A percentile compares a stretch with the other conserved stretches of the same genome.
Evolutionary conservation across 257 asterid genomes (phyloP).

Genomic region (Avicennia marina): DNA sequence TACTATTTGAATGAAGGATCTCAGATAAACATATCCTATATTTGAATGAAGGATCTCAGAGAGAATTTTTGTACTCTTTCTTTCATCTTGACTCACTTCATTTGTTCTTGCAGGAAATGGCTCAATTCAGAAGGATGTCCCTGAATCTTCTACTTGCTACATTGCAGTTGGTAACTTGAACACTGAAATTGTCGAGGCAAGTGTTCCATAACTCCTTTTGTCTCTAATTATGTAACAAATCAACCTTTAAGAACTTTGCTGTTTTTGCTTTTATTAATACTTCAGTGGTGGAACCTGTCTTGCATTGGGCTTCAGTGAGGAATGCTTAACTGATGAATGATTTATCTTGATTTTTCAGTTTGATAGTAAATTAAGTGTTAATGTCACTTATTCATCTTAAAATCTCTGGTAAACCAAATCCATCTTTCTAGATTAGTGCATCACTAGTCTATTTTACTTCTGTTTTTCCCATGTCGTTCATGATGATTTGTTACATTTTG

Average conservation of each 20-base stretch:
- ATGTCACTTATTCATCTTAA: too few relatives aligned
- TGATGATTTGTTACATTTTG: too few relatives aligned
- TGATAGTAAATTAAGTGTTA: too few relatives aligned
- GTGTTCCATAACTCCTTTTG: too few relatives aligned
- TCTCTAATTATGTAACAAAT: too few relatives aligned
- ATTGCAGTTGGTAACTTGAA: constrained; percentile 75
- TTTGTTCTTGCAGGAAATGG: constrained; percentile 60
- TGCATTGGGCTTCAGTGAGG: too few relatives aligned
- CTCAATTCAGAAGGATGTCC: constrained; percentile 38
- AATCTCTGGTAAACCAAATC: not conserved
- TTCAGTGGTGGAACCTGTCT: not conserved
- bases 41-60: constrained; percentile 24
- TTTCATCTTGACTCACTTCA: constrained; percentile 16
- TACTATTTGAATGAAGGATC: constrained; percentile 76
- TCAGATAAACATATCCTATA: constrained; percentile 50
- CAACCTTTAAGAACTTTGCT: not conserved
- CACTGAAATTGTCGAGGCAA: constrained; percentile 49
- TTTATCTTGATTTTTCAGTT: too few relatives aligned
- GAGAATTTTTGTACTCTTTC: not conserved
- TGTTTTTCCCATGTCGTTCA: too few relatives aligned
- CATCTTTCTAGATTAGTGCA: not conserved
- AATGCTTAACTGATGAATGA: too few relatives aligned
- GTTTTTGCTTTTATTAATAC: not conserved
- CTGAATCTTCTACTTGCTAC: constrained; percentile 50
- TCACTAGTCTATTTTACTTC: not conserved